Base-by-base conservation (phyloP, 2,329 filamentous ascomycete species). In the Furcasterigmium furcatum region DNA sequence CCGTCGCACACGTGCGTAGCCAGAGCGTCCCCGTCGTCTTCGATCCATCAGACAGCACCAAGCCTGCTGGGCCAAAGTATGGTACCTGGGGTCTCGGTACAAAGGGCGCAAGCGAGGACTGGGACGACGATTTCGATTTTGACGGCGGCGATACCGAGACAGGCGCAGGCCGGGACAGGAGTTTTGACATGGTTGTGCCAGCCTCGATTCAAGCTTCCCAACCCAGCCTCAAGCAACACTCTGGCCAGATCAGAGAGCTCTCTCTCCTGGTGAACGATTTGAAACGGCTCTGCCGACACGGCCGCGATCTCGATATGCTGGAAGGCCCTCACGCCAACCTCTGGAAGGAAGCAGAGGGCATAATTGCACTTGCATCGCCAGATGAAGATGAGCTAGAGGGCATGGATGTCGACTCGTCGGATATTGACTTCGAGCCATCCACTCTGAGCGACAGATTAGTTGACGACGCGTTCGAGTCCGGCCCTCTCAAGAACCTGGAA, bases 101-200 rank as follows among this genome's bases (percentile, higher is more conserved):
- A 51, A 91, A 91, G 63, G 85, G 81, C 14, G 84, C 84, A 10
- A 91, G 85, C 50, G 89, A 95, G 61, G 88, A 94, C 58, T 95
- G 89, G 89, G 89, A 92, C 55, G 87, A 91, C 52, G 89, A 95
- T 61, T 94, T 95, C 55, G 87, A 92, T 49, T 91, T 92, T 59
- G 77, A 77, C 9, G 71, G 68, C 21, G 61, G 73, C 25, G 70
- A 67, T 36, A 57, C 65, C 29, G 61, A 50, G 5, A 63, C 64
- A 19, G 65, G 63, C 34, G 67, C 66, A 43, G 65, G 63, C 18
- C 56, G 63, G 5, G 62, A 63, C 4, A 62, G 62, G 3, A 59
- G 62, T 7, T 66, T 73, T 44, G 65, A 68, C 2, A 87, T 90
- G 81, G 65, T 85, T n/a, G 85, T 95, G 20, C 89, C 89, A 1